phyloP scores from a whole-genome alignment of 208 protist species.

The Acanthamoeba polyphaga region DNA sequence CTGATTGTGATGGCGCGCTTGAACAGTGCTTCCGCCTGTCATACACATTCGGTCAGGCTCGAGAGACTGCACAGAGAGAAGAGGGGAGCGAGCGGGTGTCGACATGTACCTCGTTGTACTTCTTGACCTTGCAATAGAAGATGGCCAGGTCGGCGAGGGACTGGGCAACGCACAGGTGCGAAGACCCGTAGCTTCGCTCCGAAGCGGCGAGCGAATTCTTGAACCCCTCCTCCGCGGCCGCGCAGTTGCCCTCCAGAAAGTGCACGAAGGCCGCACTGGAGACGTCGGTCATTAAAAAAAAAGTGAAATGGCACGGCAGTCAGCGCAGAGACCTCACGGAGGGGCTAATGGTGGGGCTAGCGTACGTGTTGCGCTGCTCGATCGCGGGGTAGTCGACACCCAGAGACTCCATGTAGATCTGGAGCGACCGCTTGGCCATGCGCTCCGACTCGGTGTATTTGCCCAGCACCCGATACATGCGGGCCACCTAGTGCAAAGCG shows the following conservation, averaged over 20 bases:
- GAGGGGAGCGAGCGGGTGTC: background rate
- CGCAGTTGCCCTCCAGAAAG: conserved; percentile 15
- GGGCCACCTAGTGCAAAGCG: background rate
- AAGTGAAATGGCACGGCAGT: background rate
- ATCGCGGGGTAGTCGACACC: conserved; percentile 66
- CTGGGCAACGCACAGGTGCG: conserved; percentile 63
- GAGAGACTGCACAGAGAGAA: background rate
- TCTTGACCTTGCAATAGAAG: conserved; percentile 57
- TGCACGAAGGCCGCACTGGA: background rate
- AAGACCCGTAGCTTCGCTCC: conserved; percentile 53
- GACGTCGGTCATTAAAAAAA: background rate
- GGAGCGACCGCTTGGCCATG: conserved; percentile 52
- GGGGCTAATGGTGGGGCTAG: too few relatives aligned
- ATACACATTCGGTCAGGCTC: too few relatives aligned
- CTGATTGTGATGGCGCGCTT: conserved; percentile 51
- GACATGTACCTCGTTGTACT: background rate
- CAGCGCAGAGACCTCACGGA: background rate
- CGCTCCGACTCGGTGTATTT: conserved; percentile 70
- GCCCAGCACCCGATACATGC: conserved; percentile 27
- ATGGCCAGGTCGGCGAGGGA: conserved; percentile 39
- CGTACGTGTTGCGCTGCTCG: conserved; percentile 67
- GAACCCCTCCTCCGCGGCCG: conserved; percentile 49
- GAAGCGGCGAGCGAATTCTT: conserved; percentile 25
- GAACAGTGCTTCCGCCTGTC: conserved; percentile 36
- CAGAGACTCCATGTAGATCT: conserved; percentile 72